phyloP scores from a whole-genome alignment of 2,329 filamentous ascomycete species.

The Magnaporthiopsis poae region DNA sequence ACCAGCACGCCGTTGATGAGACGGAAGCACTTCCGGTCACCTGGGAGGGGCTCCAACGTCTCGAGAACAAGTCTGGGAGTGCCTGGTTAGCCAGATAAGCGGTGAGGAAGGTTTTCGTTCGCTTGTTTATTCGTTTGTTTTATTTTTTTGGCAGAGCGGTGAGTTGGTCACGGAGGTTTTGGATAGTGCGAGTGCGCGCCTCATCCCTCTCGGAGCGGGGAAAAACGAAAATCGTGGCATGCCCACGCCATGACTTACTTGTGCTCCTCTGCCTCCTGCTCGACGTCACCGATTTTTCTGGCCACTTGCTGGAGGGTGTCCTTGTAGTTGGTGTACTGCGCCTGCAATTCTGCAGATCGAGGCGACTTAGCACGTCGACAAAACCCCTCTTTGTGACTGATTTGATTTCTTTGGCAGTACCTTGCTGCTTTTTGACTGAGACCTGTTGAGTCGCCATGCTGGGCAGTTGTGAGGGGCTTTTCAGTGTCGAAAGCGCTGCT shows the following conservation, averaged over 20 bases:
- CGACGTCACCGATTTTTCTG: constrained; percentile 92
- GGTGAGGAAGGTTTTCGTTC: constrained; percentile 15
- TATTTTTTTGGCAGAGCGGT: background rate
- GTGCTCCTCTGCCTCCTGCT: constrained; percentile 95
- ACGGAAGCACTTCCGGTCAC: constrained; percentile 91
- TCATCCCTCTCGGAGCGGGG: constrained; percentile 1
- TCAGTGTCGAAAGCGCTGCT: background rate
- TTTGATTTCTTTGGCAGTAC: constrained; percentile 28
- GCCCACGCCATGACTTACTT: constrained; percentile 54
- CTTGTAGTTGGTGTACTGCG: constrained; percentile 69
- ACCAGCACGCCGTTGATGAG: constrained; percentile 96
- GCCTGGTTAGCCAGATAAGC: constrained; percentile 13
- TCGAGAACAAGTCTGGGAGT: constrained; percentile 74
- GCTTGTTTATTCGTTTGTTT: background rate
- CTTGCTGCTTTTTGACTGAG: constrained; percentile 64
- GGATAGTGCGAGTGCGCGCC: background rate
- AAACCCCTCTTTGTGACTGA: background rate
- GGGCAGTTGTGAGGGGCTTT: background rate
- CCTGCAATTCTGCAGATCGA: constrained; percentile 58
- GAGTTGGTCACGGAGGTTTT: background rate
- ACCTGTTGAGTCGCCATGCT: constrained; percentile 30
- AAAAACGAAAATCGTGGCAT: constrained; percentile 8
- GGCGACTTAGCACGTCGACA: background rate
- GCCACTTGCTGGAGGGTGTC: constrained; percentile 80
- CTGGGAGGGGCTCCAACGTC: constrained; percentile 71